Conservation (phyloP, 768 basidiomycete species). For the Podaxis sp. region DNA sequence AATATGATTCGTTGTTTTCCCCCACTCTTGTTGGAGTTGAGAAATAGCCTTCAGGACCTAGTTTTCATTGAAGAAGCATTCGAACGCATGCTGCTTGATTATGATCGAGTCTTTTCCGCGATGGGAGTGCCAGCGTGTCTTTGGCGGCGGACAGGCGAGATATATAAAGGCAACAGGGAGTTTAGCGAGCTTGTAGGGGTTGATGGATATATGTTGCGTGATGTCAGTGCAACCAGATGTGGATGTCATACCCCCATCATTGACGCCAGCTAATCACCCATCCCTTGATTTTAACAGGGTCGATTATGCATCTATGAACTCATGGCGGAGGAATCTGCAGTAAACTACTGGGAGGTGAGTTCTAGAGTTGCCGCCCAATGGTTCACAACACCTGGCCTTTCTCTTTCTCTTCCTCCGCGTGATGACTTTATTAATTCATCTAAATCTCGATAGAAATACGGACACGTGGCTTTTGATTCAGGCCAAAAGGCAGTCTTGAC, state of each 20-base stretch:
- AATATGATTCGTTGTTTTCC: constrained; percentile 18
- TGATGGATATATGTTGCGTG: constrained; percentile 84
- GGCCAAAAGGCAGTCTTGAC: constrained; percentile 90
- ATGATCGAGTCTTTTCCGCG: constrained; percentile 89
- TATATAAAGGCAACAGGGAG: constrained; percentile 97
- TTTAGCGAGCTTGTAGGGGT: constrained; percentile 89
- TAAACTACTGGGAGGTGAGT: constrained; percentile 93
- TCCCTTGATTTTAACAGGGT: constrained; percentile 43
- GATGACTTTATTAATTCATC: background rate
- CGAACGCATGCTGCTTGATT: constrained; percentile 90
- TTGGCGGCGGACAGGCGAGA: constrained; percentile 96
- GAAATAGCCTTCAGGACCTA: constrained; percentile 54
- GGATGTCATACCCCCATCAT: background rate
- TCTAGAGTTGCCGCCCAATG: background rate
- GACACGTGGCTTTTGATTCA: constrained; percentile 89
- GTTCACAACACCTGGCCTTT: background rate
- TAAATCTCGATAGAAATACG: constrained; percentile 69
- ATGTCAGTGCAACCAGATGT: constrained; percentile 41
- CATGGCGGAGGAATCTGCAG: constrained; percentile 96
- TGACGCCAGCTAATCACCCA: background rate
- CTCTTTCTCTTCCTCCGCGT: background rate
- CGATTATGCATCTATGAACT: constrained; percentile 95
- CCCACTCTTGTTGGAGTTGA: constrained; percentile 1
- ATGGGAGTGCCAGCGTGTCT: constrained; percentile 98
- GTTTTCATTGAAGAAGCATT: constrained; percentile 98